Conservation (phyloP, 306 rosid genomes). For the Calophaca sinica region DNA sequence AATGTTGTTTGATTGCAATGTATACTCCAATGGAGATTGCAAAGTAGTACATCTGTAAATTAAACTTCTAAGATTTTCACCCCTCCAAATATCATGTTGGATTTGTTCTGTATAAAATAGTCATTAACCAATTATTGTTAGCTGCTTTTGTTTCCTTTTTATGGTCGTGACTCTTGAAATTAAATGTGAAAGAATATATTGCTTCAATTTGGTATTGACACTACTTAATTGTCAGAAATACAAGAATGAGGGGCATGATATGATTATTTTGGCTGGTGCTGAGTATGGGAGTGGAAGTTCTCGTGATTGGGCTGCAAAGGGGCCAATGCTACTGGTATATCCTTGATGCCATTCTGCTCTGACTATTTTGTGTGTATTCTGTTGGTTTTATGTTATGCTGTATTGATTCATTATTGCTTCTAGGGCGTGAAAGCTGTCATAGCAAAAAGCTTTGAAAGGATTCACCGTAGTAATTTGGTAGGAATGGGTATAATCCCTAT, state of each 20-base stretch:
- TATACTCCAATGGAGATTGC: conserved; percentile 17
- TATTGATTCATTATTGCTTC: not conserved
- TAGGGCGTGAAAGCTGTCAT: conserved; percentile 98
- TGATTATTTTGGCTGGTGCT: conserved; percentile 88
- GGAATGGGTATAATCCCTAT: conserved; percentile 95
- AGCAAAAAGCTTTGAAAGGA: conserved; percentile 93
- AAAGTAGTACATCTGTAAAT: conserved; percentile 17
- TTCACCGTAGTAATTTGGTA: conserved; percentile 95
- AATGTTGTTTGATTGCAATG: conserved; percentile 14
- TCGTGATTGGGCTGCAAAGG: conserved; percentile 99
- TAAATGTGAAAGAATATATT: conserved; percentile 12
- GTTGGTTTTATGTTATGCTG: conserved; percentile 15
- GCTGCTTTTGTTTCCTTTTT: not conserved
- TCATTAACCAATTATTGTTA: not conserved
- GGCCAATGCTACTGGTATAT: conserved; percentile 88
- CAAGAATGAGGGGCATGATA: conserved; percentile 77
- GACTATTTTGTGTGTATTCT: not conserved
- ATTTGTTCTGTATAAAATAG: conserved; percentile 25
- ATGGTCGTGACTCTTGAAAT: not conserved
- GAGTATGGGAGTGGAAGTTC: conserved; percentile 99
- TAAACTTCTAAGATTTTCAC: conserved; percentile 3
- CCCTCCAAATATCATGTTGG: conserved; percentile 8
- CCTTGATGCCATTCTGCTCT: conserved; percentile 23
- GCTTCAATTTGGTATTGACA: conserved; percentile 33
- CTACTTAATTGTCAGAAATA: conserved; percentile 64